Conservation (phyloP, 768 basidiomycete species). For the Gyrodon lividus region DNA sequence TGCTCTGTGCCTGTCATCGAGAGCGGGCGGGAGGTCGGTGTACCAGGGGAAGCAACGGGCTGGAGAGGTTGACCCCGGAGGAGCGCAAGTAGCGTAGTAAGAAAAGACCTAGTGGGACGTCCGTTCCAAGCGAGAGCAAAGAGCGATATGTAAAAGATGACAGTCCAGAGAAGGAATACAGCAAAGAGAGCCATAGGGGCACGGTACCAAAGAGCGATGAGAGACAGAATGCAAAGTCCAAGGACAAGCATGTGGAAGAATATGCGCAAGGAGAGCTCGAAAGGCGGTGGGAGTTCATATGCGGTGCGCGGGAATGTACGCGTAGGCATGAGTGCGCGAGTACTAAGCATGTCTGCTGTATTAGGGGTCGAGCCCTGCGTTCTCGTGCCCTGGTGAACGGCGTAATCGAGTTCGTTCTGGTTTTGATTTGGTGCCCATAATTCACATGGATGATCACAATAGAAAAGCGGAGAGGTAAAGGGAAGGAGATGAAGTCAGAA, state of each 20-base stretch:
- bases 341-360: constrained; percentile 49
- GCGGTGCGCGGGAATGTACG: constrained; percentile 22
- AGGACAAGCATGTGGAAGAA: constrained; percentile 59
- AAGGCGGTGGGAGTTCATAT: constrained; percentile 36
- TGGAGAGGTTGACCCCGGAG: constrained; percentile 37
- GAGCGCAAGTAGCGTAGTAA: constrained; percentile 48
- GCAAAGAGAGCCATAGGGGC: constrained; percentile 57
- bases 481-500: constrained; percentile 20
- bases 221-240: constrained; percentile 54
- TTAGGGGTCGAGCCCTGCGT: constrained; percentile 48
- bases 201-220: constrained; percentile 58
- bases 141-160: constrained; percentile 56
- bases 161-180: constrained; percentile 62
- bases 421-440: constrained; percentile 12
- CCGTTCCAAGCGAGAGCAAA: constrained; percentile 57
- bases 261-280: constrained; percentile 44
- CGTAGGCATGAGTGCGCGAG: constrained; percentile 35
- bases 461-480: constrained; percentile 1
- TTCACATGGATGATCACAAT: constrained; percentile 2
- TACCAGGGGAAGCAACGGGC: constrained; percentile 33
- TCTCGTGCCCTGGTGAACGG: constrained; percentile 55
- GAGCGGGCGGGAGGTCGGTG: constrained; percentile 39
- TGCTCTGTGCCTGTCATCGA: constrained; percentile 41
- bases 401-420: constrained; percentile 75
- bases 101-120: constrained; percentile 54